Evolutionary conservation across 106 monocot genomes (phyloP).

Genomic region (Amphibolis antarctica): DNA sequence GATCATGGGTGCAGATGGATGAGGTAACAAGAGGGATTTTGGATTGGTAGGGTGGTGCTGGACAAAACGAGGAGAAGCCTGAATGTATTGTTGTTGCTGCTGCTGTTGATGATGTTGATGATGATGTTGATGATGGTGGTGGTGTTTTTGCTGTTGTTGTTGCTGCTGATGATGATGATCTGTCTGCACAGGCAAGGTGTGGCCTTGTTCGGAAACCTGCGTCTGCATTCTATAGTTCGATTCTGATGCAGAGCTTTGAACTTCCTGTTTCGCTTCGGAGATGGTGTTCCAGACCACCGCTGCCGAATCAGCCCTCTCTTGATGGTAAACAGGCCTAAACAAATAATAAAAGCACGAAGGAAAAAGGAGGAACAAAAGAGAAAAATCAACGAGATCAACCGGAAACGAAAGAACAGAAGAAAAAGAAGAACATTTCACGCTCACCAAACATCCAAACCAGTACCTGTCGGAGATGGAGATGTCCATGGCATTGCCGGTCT

Average conservation of each 20-base stretch:
- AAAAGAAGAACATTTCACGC: slow-evolving; percentile 6
- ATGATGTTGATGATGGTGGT: slow-evolving; percentile 26
- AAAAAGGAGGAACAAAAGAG: not conserved
- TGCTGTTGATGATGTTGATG: slow-evolving; percentile 24
- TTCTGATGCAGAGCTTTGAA: not conserved
- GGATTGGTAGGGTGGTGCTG: slow-evolving; percentile 26
- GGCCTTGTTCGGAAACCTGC: not conserved
- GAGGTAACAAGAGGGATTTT: slow-evolving; percentile 27
- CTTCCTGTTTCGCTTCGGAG: not conserved
- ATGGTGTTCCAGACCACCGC: not conserved
- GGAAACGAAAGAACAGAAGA: slow-evolving; percentile 46
- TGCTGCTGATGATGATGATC: not conserved
- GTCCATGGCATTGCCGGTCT: slow-evolving; percentile 4
- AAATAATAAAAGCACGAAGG: not conserved
- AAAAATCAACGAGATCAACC: not conserved
- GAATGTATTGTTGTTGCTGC: slow-evolving; percentile 37
- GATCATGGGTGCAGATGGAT: slow-evolving; percentile 16
- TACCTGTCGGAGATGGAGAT: slow-evolving; percentile 11
- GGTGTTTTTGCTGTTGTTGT: slow-evolving; percentile 2
- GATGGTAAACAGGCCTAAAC: slow-evolving; percentile 11
- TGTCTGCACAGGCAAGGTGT: slow-evolving; percentile 11
- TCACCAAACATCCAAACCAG: not conserved
- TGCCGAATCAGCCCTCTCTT: not conserved
- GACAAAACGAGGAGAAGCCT: slow-evolving; percentile 33
- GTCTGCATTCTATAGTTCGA: not conserved